Base-by-base conservation (phyloP, 192 early-diverging fungal species). In the Thamnidium elegans region DNA sequence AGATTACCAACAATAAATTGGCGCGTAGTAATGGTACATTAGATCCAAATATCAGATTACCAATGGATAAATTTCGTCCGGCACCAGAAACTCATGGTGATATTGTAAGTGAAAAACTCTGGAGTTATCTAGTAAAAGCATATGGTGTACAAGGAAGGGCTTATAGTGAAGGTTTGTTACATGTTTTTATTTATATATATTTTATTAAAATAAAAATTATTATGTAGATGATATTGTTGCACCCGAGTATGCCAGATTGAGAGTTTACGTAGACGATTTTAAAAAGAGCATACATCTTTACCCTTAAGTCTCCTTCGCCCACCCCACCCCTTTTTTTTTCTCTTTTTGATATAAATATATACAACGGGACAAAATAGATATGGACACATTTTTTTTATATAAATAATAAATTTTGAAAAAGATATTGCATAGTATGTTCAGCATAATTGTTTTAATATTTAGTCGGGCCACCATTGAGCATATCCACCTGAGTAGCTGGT, bases 61-160 rank as follows among this genome's bases (percentile, higher is more conserved):
- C 66, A 8, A 51, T 62, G 30, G 71, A 73, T 54, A 70, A 70
- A 58, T 70, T 63, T 45, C 61, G 68, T n/a, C 68, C 68, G 9
- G 30, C 68, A 19, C 68, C 68, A n/a, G 68, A 70, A 43, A 70
- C 68, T 9, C 66, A 73, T 56, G 71, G 55, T n/a, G 71, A 67
- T 47, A 68, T 73, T 23, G 58, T 73, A n/a, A 73, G 66, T 58
- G 62, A 64, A 47, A 63, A 17, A 5, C 63, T 73, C 26, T 73
- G 71, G 71, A 54, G 39, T 39, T 65, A 65, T 46, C 51, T 73
- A 36, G 62, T 26, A 31, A 45, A 73, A 23, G 58, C 66, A 14
- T 73, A 73, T 47, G 66, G 71, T 50, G 62, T 73, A 4, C 61
- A 73, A 26, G 71, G 71, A 32, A 58, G 50, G 10, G 56, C 71